Evolutionary conservation across 179 eudicot species (phyloP).

Genomic region (Pouteria campechiana): DNA sequence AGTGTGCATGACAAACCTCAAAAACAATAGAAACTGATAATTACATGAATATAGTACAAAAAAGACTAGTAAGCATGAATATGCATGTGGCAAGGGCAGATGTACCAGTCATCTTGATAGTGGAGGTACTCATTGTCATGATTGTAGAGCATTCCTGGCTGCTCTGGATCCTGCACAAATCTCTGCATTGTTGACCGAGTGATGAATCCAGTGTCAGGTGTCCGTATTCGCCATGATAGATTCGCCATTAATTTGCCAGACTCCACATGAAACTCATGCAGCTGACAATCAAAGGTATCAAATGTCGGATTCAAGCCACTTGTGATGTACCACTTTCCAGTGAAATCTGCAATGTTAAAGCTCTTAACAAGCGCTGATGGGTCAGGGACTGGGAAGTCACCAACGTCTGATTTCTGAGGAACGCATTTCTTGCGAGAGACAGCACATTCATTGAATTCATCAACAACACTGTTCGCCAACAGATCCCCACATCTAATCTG

Average conservation of each 20-base stretch:
- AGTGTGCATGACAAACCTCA: too few relatives aligned
- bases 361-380: constrained; percentile 45
- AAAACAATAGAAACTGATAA: too few relatives aligned
- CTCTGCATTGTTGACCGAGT: constrained; percentile 77
- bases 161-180: constrained; percentile 79
- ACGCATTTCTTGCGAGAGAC: constrained; percentile 96
- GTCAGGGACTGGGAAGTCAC: constrained; percentile 91
- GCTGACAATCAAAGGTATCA: constrained; percentile 82
- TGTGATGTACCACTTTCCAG: constrained; percentile 80
- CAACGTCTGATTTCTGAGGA: constrained; percentile 84
- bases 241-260: constrained; percentile 73
- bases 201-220: constrained; percentile 89
- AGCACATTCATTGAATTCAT: constrained; percentile 94
- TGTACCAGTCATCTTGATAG: constrained; percentile 97
- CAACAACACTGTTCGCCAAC: constrained; percentile 85
- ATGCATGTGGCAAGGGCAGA: too few relatives aligned
- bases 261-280: constrained; percentile 80
- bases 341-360: constrained; percentile 68
- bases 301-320: constrained; percentile 93
- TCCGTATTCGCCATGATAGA: constrained; percentile 66
- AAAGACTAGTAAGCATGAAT: too few relatives aligned
- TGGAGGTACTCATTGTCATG: constrained; percentile 97
- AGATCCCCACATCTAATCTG: constrained; percentile 98
- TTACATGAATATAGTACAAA: too few relatives aligned
- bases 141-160: constrained; percentile 81